Conservation (phyloP, 768 basidiomycete species). For the Pleurotus sapidus region DNA sequence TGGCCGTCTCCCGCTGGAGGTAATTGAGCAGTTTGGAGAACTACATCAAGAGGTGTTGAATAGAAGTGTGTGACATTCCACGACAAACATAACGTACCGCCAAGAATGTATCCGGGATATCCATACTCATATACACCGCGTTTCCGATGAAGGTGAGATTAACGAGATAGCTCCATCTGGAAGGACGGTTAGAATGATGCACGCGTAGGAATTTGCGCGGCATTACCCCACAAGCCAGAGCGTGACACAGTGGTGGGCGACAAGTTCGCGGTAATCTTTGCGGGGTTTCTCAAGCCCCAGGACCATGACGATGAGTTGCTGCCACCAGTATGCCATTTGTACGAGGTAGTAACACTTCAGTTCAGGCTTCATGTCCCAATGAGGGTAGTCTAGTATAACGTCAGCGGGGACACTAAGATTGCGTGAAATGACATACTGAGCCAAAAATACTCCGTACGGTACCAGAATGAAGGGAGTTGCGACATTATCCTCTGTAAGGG, state of each 20-base stretch:
- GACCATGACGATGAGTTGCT: conserved; percentile 84
- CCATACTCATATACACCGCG: conserved; percentile 95
- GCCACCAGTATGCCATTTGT: conserved; percentile 92
- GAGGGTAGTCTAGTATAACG: conserved; percentile 66
- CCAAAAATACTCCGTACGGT: conserved; percentile 82
- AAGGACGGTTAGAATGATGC: conserved; percentile 8
- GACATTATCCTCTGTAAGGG: conserved; percentile 72
- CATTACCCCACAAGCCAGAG: conserved; percentile 89
- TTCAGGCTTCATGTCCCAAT: conserved; percentile 81
- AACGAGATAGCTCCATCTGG: conserved; percentile 79
- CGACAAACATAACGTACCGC: conserved; percentile 51
- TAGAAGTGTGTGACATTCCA: background rate
- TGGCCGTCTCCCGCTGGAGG: conserved; percentile 62
- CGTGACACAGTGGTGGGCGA: conserved; percentile 90
- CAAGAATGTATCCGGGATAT: conserved; percentile 86
- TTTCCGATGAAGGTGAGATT: conserved; percentile 88
- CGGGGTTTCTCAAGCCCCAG: conserved; percentile 91
- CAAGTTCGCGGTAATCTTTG: conserved; percentile 84
- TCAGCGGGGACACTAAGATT: background rate
- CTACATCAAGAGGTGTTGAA: conserved; percentile 31
- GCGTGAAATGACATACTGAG: conserved; percentile 42
- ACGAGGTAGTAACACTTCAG: conserved; percentile 93
- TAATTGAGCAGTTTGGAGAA: conserved; percentile 89
- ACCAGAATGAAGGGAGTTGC: conserved; percentile 83
- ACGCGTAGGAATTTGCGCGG: background rate